Conservation (phyloP, 306 rosid genomes). For the Vicia villosa region DNA sequence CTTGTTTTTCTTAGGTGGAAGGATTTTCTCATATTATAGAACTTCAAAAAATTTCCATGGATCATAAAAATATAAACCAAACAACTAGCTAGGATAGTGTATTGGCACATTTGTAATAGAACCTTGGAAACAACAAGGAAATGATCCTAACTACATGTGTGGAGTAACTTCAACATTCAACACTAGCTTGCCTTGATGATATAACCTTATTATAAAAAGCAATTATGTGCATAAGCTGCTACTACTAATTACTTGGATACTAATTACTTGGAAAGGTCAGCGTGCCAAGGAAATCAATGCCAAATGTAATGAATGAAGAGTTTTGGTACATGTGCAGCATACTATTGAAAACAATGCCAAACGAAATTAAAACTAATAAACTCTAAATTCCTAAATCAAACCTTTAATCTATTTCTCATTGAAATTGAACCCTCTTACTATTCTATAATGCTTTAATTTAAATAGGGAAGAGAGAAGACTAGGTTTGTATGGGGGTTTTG, state of each 20-base stretch:
- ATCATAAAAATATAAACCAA: conserved; percentile 22
- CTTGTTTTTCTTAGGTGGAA: conserved; percentile 50
- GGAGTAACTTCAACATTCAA: conserved; percentile 44
- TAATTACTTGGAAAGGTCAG: too few relatives aligned
- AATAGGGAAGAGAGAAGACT: too few relatives aligned
- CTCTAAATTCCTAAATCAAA: too few relatives aligned
- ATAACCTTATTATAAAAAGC: conserved; percentile 17
- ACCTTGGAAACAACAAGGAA: conserved; percentile 58
- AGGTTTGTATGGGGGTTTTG: too few relatives aligned
- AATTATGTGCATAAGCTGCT: conserved; percentile 32
- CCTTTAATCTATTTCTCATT: too few relatives aligned
- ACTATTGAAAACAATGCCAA: too few relatives aligned
- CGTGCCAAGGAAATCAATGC: too few relatives aligned
- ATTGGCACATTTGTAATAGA: conserved; percentile 50
- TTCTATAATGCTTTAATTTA: too few relatives aligned
- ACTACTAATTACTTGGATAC: conserved; percentile 59
- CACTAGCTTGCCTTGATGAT: conserved; percentile 42
- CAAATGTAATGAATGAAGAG: too few relatives aligned
- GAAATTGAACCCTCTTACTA: too few relatives aligned
- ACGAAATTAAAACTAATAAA: too few relatives aligned
- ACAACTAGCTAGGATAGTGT: conserved; percentile 27
- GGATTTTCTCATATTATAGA: conserved; percentile 52
- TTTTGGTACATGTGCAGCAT: too few relatives aligned
- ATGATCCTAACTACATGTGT: conserved; percentile 50
- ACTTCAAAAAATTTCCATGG: conserved; percentile 30